phyloP scores from a whole-genome alignment of 2,329 filamentous ascomycete genomes.

The Zymoseptoria ardabiliae region DNA sequence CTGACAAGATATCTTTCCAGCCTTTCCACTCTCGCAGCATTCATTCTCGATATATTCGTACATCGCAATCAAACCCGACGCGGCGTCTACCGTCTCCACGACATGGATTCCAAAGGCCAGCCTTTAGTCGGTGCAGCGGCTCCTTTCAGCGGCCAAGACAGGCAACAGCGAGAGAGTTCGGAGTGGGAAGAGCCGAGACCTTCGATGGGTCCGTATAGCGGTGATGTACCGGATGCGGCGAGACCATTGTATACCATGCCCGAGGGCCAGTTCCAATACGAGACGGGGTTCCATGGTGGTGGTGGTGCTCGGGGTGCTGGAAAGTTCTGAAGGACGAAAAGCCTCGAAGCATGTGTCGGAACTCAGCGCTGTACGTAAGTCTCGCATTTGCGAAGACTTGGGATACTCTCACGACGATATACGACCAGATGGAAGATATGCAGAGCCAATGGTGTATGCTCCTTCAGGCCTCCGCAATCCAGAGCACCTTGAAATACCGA shows the following conservation, averaged over 20 bases:
- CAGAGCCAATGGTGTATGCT: not conserved
- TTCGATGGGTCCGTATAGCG: slow-evolving; percentile 26
- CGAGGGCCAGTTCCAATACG: slow-evolving; percentile 38
- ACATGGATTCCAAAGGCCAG: slow-evolving; percentile 28
- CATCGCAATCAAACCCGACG: slow-evolving; percentile 37
- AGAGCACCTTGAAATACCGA: too few species aligned
- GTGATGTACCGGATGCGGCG: slow-evolving; percentile 7
- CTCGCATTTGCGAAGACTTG: not conserved
- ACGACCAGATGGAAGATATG: not conserved
- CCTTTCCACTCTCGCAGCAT: slow-evolving; percentile 40
- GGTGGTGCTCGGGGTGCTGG: not conserved
- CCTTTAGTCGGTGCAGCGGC: slow-evolving; percentile 17
- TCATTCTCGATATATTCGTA: slow-evolving; percentile 46
- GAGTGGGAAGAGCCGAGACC: slow-evolving; percentile 27
- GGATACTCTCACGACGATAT: not conserved
- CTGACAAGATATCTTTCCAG: slow-evolving; percentile 15
- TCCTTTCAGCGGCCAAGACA: slow-evolving; percentile 19
- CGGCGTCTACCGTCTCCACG: slow-evolving; percentile 45
- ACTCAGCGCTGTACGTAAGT: not conserved
- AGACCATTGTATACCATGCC: slow-evolving; percentile 31
- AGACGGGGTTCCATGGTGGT: slow-evolving; percentile 35
- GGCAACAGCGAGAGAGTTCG: slow-evolving; percentile 22
- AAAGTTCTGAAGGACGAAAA: not conserved
- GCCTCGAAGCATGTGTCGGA: not conserved
- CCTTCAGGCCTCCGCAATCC: too few species aligned